Evolutionary conservation across 225 moss, liverwort and hornwort genomes (phyloP).

Genomic region (Neckera pumila): DNA sequence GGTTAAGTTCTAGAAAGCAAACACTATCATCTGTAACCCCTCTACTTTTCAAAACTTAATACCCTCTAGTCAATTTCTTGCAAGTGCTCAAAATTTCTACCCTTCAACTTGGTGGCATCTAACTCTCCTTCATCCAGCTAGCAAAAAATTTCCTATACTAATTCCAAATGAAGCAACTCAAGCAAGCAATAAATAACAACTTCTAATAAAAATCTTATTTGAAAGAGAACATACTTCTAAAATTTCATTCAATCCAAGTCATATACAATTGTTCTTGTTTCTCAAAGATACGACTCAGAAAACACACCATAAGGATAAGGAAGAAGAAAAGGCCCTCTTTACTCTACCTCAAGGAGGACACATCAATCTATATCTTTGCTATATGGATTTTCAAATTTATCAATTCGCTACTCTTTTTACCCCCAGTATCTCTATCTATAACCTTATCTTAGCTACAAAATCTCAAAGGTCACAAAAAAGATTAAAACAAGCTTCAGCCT

Average conservation of each 20-base stretch:
- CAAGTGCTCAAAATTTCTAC: fast-evolving
- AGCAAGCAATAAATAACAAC: neutral
- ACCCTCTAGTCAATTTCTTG: too few relatives aligned
- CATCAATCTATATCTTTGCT: neutral
- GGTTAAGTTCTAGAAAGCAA: neutral
- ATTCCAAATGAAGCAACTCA: neutral
- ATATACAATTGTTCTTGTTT: neutral
- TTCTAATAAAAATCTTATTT: neutral
- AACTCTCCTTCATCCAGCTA: neutral
- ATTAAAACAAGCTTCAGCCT: fast-evolving
- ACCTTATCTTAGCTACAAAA: neutral
- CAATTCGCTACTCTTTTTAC: neutral
- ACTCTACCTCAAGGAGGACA: too few relatives aligned
- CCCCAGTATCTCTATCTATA: neutral
- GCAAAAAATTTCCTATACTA: neutral
- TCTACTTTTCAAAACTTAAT: neutral
- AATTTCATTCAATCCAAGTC: neutral
- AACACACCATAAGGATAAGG: neutral
- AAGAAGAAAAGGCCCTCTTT: too few relatives aligned
- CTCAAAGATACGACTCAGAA: fast-evolving
- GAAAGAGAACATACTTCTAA: neutral
- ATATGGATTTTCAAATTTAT: neutral
- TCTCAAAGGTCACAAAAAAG: neutral
- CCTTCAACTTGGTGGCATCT: fast-evolving
- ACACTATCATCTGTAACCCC: too few relatives aligned